Conservation (phyloP, 2,329 filamentous ascomycete species). For the Botrytis squamosa region DNA sequence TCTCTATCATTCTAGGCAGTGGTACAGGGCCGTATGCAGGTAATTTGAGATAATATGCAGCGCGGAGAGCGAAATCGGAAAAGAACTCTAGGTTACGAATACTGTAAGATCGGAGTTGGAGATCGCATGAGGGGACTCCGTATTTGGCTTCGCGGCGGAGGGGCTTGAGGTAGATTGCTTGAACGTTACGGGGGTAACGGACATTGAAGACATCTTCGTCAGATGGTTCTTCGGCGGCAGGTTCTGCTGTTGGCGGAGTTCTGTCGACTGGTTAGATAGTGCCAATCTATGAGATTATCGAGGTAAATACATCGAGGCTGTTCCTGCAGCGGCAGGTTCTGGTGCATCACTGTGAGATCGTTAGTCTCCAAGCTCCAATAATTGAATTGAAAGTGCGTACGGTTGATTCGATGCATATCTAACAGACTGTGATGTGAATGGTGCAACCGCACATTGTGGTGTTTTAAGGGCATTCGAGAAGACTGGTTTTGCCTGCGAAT, state of each 20-base stretch:
- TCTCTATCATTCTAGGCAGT: constrained; percentile 80
- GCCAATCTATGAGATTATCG: background rate
- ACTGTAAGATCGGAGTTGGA: constrained; percentile 90
- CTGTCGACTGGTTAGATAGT: constrained; percentile 18
- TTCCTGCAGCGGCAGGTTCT: background rate
- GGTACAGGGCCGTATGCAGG: constrained; percentile 83
- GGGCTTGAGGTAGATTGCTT: constrained; percentile 83
- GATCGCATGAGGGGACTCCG: constrained; percentile 81
- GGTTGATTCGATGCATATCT: constrained; percentile 14
- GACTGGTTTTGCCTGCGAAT: constrained; percentile 28
- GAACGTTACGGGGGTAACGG: constrained; percentile 76
- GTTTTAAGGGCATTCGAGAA: constrained; percentile 13
- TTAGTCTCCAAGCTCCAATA: background rate
- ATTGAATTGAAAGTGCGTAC: background rate
- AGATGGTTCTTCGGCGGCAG: background rate
- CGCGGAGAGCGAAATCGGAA: constrained; percentile 88
- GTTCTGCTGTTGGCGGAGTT: constrained; percentile 8
- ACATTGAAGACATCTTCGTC: constrained; percentile 19
- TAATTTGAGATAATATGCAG: constrained; percentile 89
- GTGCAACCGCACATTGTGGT: constrained; percentile 13
- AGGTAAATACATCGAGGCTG: constrained; percentile 12
- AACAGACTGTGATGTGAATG: background rate
- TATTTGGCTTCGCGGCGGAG: constrained; percentile 72
- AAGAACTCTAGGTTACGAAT: constrained; percentile 92
- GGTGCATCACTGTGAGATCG: background rate